Base-by-base conservation (phyloP, 768 basidiomycete genomes). In the Filobasidium wieringae region DNA sequence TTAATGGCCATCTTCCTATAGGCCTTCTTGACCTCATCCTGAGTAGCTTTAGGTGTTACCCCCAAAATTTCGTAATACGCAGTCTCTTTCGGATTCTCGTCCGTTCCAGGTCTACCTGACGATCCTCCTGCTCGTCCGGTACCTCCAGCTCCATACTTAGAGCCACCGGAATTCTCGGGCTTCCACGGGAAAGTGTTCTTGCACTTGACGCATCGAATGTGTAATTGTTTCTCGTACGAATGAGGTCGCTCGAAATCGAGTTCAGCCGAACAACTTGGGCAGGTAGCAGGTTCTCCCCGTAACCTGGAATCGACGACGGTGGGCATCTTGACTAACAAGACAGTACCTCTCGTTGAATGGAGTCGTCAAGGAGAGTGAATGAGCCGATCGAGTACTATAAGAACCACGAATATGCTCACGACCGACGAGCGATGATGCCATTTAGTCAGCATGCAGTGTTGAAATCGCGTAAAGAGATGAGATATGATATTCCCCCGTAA, bases 21-120 rank as follows among this genome's bases (percentile, higher is more conserved):
- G 6, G 72, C 72, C 64, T 72, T 72, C 56, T 73, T 73, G 45
- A 73, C 62, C 52, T 73, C 68, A 12, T 69, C 69, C 14, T 55
- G 59, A 1, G 70, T 69, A 59, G 70, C 71, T 58, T 68, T 65
- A 41, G 65, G 64, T 19, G 68, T 63, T 34, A 73, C 51, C 11
- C 69, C 72, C 11, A 73, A 49, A 0, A 73, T 63, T 57, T 73
- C 72, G 52, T 73, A 73, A 51, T 73, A 73, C 8, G 69, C 72
- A 60, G 71, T 64, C 62, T 73, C 72, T 26, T 72, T 63, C 0
- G 72, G 72, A 50, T 67, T 67, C 43, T 63, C 58, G 60, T 73
- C 72, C 0, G 65, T 65, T 30, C 72, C 72, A 14, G 69, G 66
- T 43, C 64, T 55, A 37, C 68, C 54, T 11, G 30, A 22, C 52